These are phyloP conservation scores for Pichia sporocuriosa DNA, from an alignment of 805 yeast species.

Conservation along the genomic window DNA sequence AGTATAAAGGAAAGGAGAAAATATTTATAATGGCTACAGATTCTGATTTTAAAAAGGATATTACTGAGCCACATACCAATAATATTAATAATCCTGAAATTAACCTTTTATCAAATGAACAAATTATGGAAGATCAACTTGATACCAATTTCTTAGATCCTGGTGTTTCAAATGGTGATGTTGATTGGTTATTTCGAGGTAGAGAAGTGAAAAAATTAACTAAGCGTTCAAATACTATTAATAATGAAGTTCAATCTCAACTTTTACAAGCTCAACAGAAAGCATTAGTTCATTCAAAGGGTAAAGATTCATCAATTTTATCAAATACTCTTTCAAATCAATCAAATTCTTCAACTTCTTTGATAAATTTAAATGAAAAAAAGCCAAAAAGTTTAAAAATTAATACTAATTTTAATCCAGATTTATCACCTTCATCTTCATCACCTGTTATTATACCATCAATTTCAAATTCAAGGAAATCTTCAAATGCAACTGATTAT, in stretches of 20 bases:
- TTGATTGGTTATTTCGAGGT: constrained; percentile 83
- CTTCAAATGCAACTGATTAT: neutral
- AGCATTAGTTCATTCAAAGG: constrained; percentile 14
- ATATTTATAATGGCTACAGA: too few species aligned
- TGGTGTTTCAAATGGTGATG: constrained; percentile 68
- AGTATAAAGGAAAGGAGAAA: neutral
- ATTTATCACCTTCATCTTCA: neutral
- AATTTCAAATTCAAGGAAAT: neutral
- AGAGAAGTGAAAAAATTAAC: constrained; percentile 51
- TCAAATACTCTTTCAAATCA: constrained; percentile 3
- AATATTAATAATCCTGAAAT: too few species aligned
- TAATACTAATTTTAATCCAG: neutral
- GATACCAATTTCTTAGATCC: constrained; percentile 18
- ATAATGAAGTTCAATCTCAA: constrained; percentile 28
- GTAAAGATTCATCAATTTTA: neutral
- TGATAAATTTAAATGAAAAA: neutral
- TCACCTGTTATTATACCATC: neutral
- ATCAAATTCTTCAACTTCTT: constrained; percentile 7
- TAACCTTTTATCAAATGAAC: too few species aligned
- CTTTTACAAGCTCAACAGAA: constrained; percentile 25
- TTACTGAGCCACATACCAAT: too few species aligned
- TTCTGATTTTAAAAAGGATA: too few species aligned
- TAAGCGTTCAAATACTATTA: constrained; percentile 32
- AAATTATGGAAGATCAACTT: neutral
- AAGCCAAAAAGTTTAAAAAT: constrained; percentile 2